Base-by-base conservation (phyloP, 2,329 filamentous ascomycete species). In the Venturiaceae sp. region DNA sequence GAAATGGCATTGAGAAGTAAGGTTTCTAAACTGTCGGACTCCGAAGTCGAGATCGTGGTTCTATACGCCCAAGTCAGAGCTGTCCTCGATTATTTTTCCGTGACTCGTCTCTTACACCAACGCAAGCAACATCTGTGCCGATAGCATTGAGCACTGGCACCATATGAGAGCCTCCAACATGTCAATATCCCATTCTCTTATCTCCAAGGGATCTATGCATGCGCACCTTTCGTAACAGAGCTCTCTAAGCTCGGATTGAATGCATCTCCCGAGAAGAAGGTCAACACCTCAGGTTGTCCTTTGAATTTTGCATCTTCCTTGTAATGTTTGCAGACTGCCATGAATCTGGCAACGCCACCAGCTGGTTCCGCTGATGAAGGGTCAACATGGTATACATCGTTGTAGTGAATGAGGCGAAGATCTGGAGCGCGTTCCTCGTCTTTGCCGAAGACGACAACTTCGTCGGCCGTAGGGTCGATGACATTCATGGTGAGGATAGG, bases 351-450 rank as follows among this genome's bases (percentile, higher is more conserved):
- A 44, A 88, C 81, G 19, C 92, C 92, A 30, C 92, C 92, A 2
- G 91, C 84, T 1, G 92, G 92, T 68, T 95, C 90, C 16, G 87
- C 83, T 28, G 88, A 91, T 1, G 78, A 77, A 52, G 80, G 65
- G 72, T 95, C 90, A 57, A 96, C 82, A 66, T 96, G 92, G 71
- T 96, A 96, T 61, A 96, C 91, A 73, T 96, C 91, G 72, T 96
- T 96, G 78, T 87, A 96, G 74, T 96, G 92, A 33, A 95, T 70
- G 58, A 96, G 73, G n/a, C 91, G 84, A 55, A 96, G 74, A 69
- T 90, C 87, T 47, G 90, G 88, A 32, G 19, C 7, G 23, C 41
- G 16, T 33, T 28, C 26, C 11, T 28, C 9, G 30, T 50, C 41
- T 37, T 57, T 19, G 4, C 55, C 55, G 23, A 32, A 57, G 13